Conservation (phyloP, 2,329 filamentous ascomycete species). For the Teratosphaeria zuluensis region DNA sequence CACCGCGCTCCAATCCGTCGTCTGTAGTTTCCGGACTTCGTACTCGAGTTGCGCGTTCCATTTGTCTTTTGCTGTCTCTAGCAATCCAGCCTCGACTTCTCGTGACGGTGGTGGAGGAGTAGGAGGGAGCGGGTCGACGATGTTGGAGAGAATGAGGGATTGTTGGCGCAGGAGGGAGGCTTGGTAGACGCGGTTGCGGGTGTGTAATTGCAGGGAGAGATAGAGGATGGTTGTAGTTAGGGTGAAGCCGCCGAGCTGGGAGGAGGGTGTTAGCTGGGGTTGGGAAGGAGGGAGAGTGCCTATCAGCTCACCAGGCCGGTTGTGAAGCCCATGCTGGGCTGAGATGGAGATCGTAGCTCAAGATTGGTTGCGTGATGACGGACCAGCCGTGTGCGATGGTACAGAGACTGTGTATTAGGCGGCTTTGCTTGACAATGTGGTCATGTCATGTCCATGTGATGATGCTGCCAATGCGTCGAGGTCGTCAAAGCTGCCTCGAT, state of each 20-base stretch:
- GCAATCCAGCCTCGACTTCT: constrained; percentile 31
- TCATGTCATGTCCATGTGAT: neutral
- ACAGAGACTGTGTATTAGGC: neutral
- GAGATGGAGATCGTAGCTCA: neutral
- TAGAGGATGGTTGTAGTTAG: constrained; percentile 38
- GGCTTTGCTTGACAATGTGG: neutral
- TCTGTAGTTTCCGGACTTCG: constrained; percentile 33
- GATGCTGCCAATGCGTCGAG: neutral
- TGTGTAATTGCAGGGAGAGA: constrained; percentile 32
- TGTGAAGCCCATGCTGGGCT: constrained; percentile 39
- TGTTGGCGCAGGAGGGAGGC: constrained; percentile 38
- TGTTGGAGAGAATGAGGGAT: constrained; percentile 32
- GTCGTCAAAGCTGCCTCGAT: neutral
- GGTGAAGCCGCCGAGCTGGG: constrained; percentile 41
- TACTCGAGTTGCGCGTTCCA: constrained; percentile 41
- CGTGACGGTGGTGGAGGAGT: constrained; percentile 30
- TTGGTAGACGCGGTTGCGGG: constrained; percentile 38
- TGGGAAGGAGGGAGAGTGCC: neutral
- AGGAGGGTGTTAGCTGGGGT: neutral
- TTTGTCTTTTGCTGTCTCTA: constrained; percentile 39
- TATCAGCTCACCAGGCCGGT: constrained; percentile 37
- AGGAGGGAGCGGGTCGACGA: constrained; percentile 34
- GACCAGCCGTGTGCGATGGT: neutral
- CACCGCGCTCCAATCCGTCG: constrained; percentile 35
- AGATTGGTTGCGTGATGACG: neutral